Evolutionary conservation across 2,329 filamentous ascomycete genomes (phyloP), one percentile per base, ranked within the genome.

Genomic region (Epichloe baconii): DNA sequence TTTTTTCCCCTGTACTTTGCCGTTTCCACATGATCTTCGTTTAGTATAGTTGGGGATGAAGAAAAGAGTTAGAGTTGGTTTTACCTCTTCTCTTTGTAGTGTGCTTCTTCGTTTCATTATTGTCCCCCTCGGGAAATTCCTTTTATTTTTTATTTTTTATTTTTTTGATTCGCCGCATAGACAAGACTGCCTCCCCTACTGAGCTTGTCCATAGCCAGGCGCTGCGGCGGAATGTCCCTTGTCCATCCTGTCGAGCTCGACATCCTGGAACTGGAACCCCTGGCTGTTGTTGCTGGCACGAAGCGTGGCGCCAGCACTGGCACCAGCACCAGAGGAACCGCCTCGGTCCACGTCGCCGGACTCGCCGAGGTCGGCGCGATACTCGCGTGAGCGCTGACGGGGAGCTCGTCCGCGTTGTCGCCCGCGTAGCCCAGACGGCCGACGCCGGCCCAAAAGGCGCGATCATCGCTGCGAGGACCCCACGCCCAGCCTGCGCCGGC

Each of bases 401-500:
- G 56, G 37, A 58, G 53, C 46, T 63, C 58, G 34, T 60, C 60
- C 8, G 66, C 54, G 55, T 74, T 67, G 12, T 71, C 74, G n/a
- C 52, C 52, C 11, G 75, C 75, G 57, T 78, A 81, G 54, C 76
- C 78, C 55, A 74, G 70, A 43, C 75, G 76, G 1, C 80, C 86
- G 1, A 88, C 76, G 12, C 85, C 86, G 17, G 86, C 82, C 73
- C 85, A 88, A 65, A 90, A 95, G 0, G 88, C 86, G 54, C 87
- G 76, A 50, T 83, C 76, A 43, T 74, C 72, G 60, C 79, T 86
- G 48, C 90, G 76, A 0, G 88, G 83, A 3, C 85, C 88, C 90
- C 89, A 95, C 0, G 87, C 82, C 88, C 89, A 95, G 14, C 90
- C 90, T 2, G 84, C 85, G 6, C 88, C 88, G n/a, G 63, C 61